Conservation (phyloP, 306 rosid species). For the Acmispon strigosus region DNA sequence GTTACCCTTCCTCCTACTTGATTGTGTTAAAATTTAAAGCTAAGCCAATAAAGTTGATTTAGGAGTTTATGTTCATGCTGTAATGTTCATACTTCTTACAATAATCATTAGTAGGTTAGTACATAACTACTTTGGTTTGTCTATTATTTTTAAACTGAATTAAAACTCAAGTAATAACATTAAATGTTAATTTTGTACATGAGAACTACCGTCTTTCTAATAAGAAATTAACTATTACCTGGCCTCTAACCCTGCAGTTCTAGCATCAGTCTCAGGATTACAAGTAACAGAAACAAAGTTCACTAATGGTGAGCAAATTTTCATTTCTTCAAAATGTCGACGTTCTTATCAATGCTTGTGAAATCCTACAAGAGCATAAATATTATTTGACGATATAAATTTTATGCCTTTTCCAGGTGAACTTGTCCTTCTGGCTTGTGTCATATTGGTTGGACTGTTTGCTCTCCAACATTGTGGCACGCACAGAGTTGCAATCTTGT, state of each 20-base stretch:
- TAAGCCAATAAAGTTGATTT: background rate
- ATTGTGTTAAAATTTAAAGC: background rate
- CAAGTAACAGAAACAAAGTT: constrained; percentile 46
- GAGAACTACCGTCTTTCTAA: background rate
- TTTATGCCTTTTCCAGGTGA: constrained; percentile 39
- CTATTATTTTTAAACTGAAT: background rate
- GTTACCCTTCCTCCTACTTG: background rate
- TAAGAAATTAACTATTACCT: background rate
- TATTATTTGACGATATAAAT: background rate
- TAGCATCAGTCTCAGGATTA: constrained; percentile 74
- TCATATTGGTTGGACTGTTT: constrained; percentile 68
- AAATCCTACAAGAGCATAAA: background rate
- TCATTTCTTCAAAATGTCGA: background rate
- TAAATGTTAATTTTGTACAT: background rate
- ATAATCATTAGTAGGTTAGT: background rate
- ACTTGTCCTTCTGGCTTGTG: constrained; percentile 68
- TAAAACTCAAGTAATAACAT: background rate
- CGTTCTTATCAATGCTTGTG: background rate
- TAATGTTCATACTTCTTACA: background rate
- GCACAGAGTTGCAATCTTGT: constrained; percentile 66
- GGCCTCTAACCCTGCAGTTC: constrained; percentile 43
- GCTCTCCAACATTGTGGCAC: constrained; percentile 88
- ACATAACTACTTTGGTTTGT: background rate
- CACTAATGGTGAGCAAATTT: constrained; percentile 39
- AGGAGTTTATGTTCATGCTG: background rate